Evolutionary conservation across 2,329 filamentous ascomycete genomes (phyloP).

Genomic region (Botrytis medusae): DNA sequence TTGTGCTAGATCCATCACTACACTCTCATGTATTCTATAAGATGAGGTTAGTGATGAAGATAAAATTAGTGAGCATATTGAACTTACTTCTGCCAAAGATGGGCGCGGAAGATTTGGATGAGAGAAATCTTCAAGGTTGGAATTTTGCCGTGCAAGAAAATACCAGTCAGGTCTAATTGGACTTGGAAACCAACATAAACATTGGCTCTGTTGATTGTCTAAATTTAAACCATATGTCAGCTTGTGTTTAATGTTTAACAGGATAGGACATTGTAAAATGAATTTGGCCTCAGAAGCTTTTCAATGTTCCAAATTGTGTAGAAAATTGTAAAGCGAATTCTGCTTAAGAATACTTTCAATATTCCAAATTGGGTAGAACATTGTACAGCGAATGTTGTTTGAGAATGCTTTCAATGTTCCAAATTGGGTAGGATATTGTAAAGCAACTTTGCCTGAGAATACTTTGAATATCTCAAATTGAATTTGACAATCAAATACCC

Average conservation of each 20-base stretch:
- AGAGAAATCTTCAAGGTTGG: conserved; percentile 96
- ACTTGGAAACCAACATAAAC: conserved; percentile 99
- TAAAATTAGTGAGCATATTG: not conserved
- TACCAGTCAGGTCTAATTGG: conserved; percentile 94
- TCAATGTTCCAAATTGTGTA: too few relatives aligned
- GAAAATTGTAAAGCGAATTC: not conserved
- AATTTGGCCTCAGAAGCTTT: not conserved
- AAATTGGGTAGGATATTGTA: not conserved
- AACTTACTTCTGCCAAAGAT: conserved; percentile 88
- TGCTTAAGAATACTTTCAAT: not conserved
- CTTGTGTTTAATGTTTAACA: not conserved
- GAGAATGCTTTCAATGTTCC: not conserved
- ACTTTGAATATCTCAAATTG: not conserved
- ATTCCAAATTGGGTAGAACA: too few relatives aligned
- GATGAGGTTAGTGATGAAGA: not conserved
- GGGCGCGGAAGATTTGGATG: conserved; percentile 98
- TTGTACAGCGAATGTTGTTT: too few relatives aligned
- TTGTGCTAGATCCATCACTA: conserved; percentile 98
- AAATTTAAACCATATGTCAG: conserved; percentile 35
- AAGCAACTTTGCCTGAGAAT: not conserved
- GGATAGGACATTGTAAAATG: not conserved
- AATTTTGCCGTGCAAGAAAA: conserved; percentile 98
- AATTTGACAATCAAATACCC: not conserved
- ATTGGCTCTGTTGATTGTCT: conserved; percentile 90
- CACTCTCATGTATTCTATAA: conserved; percentile 79